phyloP scores from a whole-genome alignment of 495 filamentous ascomycete species.

The Aspergillus leporis region DNA sequence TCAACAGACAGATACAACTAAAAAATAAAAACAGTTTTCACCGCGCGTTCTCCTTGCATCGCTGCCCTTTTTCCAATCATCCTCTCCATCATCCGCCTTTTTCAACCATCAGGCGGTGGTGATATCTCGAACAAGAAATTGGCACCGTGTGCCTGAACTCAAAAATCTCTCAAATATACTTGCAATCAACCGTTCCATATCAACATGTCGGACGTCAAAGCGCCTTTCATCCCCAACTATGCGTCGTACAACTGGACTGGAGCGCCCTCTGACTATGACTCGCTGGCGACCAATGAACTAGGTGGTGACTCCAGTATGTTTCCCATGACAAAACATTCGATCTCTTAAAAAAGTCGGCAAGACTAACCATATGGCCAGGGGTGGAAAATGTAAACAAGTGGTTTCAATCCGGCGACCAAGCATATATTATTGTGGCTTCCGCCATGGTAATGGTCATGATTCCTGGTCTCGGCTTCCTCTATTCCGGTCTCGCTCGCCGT shows the following conservation, averaged over 20 bases:
- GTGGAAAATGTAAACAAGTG: constrained; percentile 87
- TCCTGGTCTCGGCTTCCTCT: constrained; percentile 70
- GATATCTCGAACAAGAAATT: neutral
- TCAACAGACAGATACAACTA: neutral
- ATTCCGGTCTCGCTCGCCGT: constrained; percentile 63
- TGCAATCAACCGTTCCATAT: constrained; percentile 1
- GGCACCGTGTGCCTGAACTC: neutral
- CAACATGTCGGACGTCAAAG: constrained; percentile 16
- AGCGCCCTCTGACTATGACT: constrained; percentile 69
- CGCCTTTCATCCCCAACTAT: constrained; percentile 43
- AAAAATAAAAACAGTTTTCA: neutral
- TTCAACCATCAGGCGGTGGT: neutral
- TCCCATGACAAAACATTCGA: neutral
- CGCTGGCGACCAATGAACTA: constrained; percentile 62
- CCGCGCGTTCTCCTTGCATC: neutral
- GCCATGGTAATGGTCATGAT: constrained; percentile 96
- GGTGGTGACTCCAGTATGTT: constrained; percentile 84
- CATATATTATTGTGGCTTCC: constrained; percentile 88
- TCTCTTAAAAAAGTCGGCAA: neutral
- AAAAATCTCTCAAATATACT: neutral
- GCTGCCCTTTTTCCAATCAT: neutral
- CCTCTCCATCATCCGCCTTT: neutral
- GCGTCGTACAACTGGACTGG: constrained; percentile 82
- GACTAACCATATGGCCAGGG: constrained; percentile 40
- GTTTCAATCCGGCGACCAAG: constrained; percentile 70